Conservation (phyloP, 202 grass and related monocot species). For the Zizania palustris region DNA sequence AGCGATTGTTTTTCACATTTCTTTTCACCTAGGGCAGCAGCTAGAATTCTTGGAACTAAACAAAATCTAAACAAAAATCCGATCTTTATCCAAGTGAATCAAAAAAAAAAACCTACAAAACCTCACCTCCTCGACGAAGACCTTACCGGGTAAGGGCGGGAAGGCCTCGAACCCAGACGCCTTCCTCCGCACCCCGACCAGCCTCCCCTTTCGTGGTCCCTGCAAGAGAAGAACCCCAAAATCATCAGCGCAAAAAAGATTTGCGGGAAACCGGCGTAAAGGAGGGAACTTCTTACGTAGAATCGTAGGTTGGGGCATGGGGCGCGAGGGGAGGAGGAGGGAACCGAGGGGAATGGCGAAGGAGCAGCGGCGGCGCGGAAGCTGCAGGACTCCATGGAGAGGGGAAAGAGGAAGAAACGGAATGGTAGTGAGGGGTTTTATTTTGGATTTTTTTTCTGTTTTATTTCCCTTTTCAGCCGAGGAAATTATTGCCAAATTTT, state of each 20-base stretch:
- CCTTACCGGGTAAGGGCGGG: conserved; percentile 52
- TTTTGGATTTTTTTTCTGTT: conserved; percentile 35
- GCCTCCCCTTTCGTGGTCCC: conserved; percentile 37
- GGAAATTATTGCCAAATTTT: background rate
- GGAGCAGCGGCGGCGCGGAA: conserved; percentile 49
- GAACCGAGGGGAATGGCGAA: conserved; percentile 44
- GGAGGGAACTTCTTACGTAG: conserved; percentile 12
- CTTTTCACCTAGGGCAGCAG: background rate
- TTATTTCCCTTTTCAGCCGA: background rate
- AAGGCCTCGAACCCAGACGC: conserved; percentile 62
- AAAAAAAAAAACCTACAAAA: background rate
- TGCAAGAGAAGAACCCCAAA: conserved; percentile 26
- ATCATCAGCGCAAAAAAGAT: conserved; percentile 8
- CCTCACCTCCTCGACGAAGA: conserved; percentile 72
- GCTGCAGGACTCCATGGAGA: conserved; percentile 65
- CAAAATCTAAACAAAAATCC: conserved; percentile 13
- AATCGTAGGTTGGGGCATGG: conserved; percentile 37
- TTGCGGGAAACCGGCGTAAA: background rate
- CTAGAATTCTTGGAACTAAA: background rate
- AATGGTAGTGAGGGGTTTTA: conserved; percentile 33
- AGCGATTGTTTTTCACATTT: background rate
- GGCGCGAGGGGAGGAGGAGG: conserved; percentile 19
- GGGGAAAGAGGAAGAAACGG: conserved; percentile 32
- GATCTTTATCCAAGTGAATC: conserved; percentile 18
- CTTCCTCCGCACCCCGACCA: conserved; percentile 42